Conservation (phyloP, 345 rosid genomes). For the Rhodomyrtus tomentosa region DNA sequence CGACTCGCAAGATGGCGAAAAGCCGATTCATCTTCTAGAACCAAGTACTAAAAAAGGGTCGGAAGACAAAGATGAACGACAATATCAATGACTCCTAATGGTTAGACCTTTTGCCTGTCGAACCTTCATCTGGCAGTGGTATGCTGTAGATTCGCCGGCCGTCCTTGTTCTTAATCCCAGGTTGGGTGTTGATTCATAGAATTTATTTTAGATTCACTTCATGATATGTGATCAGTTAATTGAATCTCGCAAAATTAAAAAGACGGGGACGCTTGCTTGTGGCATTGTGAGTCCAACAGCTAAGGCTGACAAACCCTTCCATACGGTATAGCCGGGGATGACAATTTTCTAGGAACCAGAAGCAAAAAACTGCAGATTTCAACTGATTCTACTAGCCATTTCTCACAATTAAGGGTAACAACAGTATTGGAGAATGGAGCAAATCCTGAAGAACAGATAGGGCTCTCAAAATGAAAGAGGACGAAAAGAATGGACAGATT, state of each 20-base stretch:
- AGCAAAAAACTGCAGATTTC: background rate
- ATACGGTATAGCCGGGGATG: background rate
- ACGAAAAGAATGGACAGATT: background rate
- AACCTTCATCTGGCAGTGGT: background rate
- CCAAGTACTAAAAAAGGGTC: background rate
- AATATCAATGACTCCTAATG: background rate
- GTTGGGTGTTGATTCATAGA: background rate
- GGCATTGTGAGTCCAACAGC: background rate
- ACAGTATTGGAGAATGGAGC: background rate
- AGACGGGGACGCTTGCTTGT: background rate
- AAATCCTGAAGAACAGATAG: background rate
- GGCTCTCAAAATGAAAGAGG: background rate
- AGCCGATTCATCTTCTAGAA: background rate
- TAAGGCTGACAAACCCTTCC: background rate
- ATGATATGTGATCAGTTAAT: background rate
- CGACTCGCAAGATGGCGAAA: background rate
- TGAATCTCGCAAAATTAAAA: background rate
- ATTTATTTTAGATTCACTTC: background rate
- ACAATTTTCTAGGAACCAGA: background rate
- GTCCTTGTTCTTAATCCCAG: background rate
- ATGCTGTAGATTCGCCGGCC: background rate
- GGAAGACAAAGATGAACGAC: background rate
- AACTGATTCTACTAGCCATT: background rate
- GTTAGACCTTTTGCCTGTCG: background rate
- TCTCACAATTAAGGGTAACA: background rate